Percentiles rank a stretch among this genome's conserved stretches.
These are phyloP conservation scores for Bipolaris victoriae DNA, from an alignment of 2,329 filamentous ascomycete genomes.

Conservation along the genomic window DNA sequence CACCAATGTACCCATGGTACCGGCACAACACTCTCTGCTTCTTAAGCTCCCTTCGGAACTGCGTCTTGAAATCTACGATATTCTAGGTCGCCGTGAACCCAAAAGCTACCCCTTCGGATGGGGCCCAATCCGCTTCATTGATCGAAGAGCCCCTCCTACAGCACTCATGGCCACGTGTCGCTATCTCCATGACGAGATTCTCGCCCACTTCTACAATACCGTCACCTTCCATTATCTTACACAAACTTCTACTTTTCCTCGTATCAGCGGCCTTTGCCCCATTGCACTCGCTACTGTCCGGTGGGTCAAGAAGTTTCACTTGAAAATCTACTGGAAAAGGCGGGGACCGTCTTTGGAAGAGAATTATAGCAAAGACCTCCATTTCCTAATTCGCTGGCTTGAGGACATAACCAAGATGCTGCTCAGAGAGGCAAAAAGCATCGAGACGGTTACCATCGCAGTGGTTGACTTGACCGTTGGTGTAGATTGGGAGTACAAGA, in stretches of 20 bases:
- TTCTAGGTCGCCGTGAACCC: constrained; percentile 10
- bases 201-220: constrained; percentile 19
- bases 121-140: constrained; percentile 21
- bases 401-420: constrained; percentile 15
- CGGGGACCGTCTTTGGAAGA: no score
- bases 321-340: constrained; percentile 11
- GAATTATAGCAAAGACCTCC: neutral
- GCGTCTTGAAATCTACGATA: constrained; percentile 24
- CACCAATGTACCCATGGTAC: neutral
- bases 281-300: neutral
- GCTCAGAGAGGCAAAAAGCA: constrained; percentile 10
- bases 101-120: constrained; percentile 22
- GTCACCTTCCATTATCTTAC: constrained; percentile 22
- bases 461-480: neutral
- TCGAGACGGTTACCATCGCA: constrained; percentile 1
- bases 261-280: neutral
- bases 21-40: neutral
- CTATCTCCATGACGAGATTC: constrained; percentile 16
- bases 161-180: constrained; percentile 18
- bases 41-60: constrained; percentile 22
- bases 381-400: constrained; percentile 15
- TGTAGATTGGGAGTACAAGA: constrained; percentile 13
- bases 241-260: neutral
- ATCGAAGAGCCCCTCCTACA: constrained; percentile 14
- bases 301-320: constrained; percentile 9